phyloP scores from a whole-genome alignment of 2,329 filamentous ascomycete species.

The Penicillium sp. region DNA sequence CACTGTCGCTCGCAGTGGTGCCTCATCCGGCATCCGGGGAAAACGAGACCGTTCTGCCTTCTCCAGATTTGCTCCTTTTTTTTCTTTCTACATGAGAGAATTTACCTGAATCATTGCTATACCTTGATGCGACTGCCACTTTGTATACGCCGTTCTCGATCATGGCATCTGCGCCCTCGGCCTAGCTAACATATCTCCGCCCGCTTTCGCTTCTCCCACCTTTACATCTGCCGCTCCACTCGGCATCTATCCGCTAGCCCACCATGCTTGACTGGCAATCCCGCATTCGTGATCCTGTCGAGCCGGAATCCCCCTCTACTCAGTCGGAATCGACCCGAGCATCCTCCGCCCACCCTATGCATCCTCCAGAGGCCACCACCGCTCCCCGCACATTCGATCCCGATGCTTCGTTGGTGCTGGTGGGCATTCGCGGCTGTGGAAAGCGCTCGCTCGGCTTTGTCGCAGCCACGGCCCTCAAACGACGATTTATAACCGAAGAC shows the following conservation, averaged over 20 bases:
- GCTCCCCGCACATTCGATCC: constrained; percentile 32
- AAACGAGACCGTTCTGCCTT: neutral
- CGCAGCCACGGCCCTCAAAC: constrained; percentile 44
- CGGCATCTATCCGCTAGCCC: neutral
- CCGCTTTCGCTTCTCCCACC: neutral
- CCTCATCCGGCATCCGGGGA: constrained; percentile 12
- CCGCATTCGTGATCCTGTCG: constrained; percentile 5
- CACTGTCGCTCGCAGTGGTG: neutral
- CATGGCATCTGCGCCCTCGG: constrained; percentile 8
- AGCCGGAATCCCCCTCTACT: constrained; percentile 1
- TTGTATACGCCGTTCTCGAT: neutral
- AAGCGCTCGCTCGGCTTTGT: constrained; percentile 47
- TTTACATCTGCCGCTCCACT: neutral
- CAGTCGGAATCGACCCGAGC: neutral
- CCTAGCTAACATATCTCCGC: constrained; percentile 1
- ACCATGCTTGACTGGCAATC: constrained; percentile 14
- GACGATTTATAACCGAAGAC: constrained; percentile 47
- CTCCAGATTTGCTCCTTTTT: neutral
- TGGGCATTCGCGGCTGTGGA: constrained; percentile 47
- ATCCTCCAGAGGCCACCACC: constrained; percentile 11
- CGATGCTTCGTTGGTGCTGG: constrained; percentile 44
- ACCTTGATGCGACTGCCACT: constrained; percentile 5
- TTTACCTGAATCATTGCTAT: neutral
- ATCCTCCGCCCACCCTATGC: constrained; percentile 14
- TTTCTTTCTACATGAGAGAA: neutral